Evolutionary conservation across 805 yeast species (phyloP).

Genomic region (Tetrapisispora arboricola): DNA sequence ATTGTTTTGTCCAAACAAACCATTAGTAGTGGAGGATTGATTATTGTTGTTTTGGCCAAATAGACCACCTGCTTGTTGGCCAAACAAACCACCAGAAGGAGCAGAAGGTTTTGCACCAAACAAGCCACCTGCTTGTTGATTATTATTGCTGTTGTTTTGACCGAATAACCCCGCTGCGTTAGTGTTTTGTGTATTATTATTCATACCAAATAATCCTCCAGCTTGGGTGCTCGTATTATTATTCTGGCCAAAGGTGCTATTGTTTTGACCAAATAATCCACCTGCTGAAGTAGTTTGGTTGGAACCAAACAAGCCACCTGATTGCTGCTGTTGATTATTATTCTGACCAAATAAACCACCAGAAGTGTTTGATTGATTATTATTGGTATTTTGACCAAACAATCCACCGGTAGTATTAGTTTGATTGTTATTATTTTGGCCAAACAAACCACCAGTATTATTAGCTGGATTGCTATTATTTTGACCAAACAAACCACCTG

Average conservation of each 20-base stretch:
- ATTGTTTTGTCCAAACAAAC: conserved; percentile 1
- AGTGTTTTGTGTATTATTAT: conserved; percentile 11
- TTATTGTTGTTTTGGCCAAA: conserved; percentile 30
- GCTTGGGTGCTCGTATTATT: conserved; percentile 14
- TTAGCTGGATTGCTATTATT: conserved; percentile 5
- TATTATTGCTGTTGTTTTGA: conserved; percentile 6
- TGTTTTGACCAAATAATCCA: conserved; percentile 18
- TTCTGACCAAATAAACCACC: background rate
- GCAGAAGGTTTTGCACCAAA: conserved; percentile 12
- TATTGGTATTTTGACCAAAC: background rate
- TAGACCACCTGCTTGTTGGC: conserved; percentile 21
- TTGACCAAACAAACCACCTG: conserved; percentile 6
- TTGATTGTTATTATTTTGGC: conserved; percentile 6
- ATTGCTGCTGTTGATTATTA: background rate
- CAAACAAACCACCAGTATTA: conserved; percentile 16
- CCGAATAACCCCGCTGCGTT: conserved; percentile 28
- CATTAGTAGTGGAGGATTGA: too few species aligned
- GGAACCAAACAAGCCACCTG: background rate
- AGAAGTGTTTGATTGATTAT: background rate
- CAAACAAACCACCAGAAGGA: too few species aligned
- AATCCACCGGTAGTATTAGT: background rate
- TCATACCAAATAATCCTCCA: conserved; percentile 30
- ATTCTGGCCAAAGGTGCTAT: conserved; percentile 6
- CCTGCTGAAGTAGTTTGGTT: conserved; percentile 5
- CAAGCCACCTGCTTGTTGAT: conserved; percentile 13